phyloP scores from a whole-genome alignment of 2,329 filamentous ascomycete species.

The Plectosphaerella plurivora region DNA sequence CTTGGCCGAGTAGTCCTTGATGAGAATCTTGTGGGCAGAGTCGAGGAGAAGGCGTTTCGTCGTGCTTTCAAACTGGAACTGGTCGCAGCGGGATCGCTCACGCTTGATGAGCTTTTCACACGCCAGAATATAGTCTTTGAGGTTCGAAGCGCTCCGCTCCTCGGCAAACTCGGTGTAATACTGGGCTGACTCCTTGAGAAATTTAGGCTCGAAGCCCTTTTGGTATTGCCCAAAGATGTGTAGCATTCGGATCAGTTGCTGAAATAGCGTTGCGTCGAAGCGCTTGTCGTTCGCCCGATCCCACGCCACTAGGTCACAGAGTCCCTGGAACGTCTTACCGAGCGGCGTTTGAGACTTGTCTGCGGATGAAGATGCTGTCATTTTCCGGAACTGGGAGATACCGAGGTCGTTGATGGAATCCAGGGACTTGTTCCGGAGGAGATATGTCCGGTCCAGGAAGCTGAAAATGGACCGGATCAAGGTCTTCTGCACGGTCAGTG shows the following conservation, averaged over 20 bases:
- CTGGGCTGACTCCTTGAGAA: slow-evolving; percentile 61
- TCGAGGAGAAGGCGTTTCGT: slow-evolving; percentile 75
- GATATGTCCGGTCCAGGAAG: slow-evolving; percentile 86
- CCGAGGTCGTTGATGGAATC: slow-evolving; percentile 78
- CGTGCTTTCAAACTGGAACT: slow-evolving; percentile 75
- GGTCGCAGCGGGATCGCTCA: slow-evolving; percentile 74
- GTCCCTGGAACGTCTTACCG: slow-evolving; percentile 45
- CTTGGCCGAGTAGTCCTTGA: slow-evolving; percentile 62
- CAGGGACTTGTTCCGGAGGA: slow-evolving; percentile 67
- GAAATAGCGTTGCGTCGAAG: slow-evolving; percentile 63
- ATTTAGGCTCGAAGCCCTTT: slow-evolving; percentile 71
- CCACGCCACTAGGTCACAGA: slow-evolving; percentile 70
- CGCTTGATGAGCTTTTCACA: slow-evolving; percentile 64
- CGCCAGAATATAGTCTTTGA: slow-evolving; percentile 72
- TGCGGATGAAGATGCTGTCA: slow-evolving; percentile 13
- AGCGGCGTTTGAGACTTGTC: slow-evolving; percentile 22
- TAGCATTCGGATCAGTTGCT: slow-evolving; percentile 74
- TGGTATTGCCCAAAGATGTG: slow-evolving; percentile 80
- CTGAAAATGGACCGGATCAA: slow-evolving; percentile 86
- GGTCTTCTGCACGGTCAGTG: slow-evolving; percentile 39
- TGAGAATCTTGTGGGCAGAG: slow-evolving; percentile 66
- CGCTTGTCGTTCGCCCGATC: slow-evolving; percentile 58
- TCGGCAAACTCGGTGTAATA: slow-evolving; percentile 71
- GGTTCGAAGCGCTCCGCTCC: slow-evolving; percentile 54
- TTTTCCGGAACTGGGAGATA: slow-evolving; percentile 67